Evolutionary conservation across 805 yeast genomes (phyloP).

Genomic region (Myxozyma sirexii): DNA sequence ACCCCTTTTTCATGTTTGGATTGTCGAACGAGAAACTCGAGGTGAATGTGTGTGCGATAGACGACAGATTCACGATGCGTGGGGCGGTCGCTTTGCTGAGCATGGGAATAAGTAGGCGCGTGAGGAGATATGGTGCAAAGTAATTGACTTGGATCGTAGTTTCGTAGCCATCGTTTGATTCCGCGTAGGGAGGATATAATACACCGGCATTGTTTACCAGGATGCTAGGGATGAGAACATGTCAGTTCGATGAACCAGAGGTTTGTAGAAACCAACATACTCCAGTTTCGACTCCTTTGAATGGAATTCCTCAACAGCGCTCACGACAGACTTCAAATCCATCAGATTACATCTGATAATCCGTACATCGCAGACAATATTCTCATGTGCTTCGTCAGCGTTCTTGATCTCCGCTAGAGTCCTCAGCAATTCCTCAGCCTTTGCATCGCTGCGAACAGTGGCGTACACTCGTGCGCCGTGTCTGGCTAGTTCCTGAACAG

Average conservation of each 20-base stretch:
- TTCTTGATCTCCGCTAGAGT: not conserved
- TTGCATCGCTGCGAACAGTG: constrained; percentile 22
- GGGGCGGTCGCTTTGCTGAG: constrained; percentile 23
- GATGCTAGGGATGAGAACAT: constrained; percentile 39
- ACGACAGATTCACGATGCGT: constrained; percentile 28
- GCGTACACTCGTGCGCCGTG: constrained; percentile 32
- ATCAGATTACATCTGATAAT: constrained; percentile 9
- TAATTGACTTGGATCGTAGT: constrained; percentile 79
- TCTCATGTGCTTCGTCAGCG: constrained; percentile 1
- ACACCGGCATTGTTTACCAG: constrained; percentile 79
- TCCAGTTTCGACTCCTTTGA: constrained; percentile 47
- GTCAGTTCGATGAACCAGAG: not conserved
- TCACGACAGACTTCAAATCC: constrained; percentile 15
- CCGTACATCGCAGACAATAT: not conserved
- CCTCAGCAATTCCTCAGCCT: constrained; percentile 6
- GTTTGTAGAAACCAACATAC: constrained; percentile 7
- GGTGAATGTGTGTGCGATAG: constrained; percentile 15
- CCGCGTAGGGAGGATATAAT: constrained; percentile 69
- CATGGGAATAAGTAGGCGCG: constrained; percentile 46
- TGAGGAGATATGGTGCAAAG: constrained; percentile 71
- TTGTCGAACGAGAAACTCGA: constrained; percentile 20
- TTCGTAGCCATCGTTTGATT: constrained; percentile 73
- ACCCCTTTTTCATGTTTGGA: constrained; percentile 16
- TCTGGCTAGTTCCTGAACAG: constrained; percentile 23
- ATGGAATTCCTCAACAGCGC: constrained; percentile 21